Percentiles rank a stretch among this genome's conserved stretches.
These are phyloP conservation scores for Gaultheria prostrata DNA, from an alignment of 148 eudicot species.

Conservation along the genomic window DNA sequence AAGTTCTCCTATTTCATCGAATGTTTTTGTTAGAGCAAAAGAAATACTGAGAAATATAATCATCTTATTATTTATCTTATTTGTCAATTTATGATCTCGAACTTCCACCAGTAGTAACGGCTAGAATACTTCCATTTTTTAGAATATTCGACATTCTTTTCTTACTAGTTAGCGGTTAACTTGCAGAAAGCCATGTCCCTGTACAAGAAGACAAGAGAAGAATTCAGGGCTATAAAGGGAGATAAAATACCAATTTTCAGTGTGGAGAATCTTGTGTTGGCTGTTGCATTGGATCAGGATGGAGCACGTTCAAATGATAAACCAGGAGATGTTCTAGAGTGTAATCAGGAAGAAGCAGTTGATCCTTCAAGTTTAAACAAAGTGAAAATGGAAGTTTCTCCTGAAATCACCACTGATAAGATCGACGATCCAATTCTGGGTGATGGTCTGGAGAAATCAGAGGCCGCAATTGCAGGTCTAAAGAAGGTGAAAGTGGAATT, in stretches of 20 bases:
- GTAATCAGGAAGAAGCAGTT: constrained; percentile 23
- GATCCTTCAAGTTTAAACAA: constrained; percentile 15
- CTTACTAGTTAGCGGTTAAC: constrained; percentile 1
- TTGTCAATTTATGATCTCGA: not conserved
- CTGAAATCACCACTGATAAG: constrained; percentile 6
- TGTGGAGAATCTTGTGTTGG: not conserved
- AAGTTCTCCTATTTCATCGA: not conserved
- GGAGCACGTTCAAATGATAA: constrained; percentile 14
- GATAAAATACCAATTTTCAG: constrained; percentile 16
- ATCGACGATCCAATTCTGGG: not conserved
- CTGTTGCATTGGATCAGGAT: constrained; percentile 11
- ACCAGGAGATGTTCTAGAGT: constrained; percentile 8
- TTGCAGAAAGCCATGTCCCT: constrained; percentile 59
- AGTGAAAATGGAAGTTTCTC: constrained; percentile 15
- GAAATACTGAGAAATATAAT: not conserved
- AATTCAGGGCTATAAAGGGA: constrained; percentile 13
- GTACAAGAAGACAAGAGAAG: constrained; percentile 37
- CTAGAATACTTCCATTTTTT: not conserved
- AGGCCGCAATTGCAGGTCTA: not conserved
- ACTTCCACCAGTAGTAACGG: not conserved
- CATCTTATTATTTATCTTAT: not conserved
- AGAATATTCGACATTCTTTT: not conserved
- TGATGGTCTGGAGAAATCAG: constrained; percentile 13
- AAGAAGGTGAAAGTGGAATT: constrained; percentile 29
- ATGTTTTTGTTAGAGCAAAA: not conserved